Base-by-base conservation (phyloP, 1,139 yeast genomes). In the Groenewaldozyma auringiensis region DNA sequence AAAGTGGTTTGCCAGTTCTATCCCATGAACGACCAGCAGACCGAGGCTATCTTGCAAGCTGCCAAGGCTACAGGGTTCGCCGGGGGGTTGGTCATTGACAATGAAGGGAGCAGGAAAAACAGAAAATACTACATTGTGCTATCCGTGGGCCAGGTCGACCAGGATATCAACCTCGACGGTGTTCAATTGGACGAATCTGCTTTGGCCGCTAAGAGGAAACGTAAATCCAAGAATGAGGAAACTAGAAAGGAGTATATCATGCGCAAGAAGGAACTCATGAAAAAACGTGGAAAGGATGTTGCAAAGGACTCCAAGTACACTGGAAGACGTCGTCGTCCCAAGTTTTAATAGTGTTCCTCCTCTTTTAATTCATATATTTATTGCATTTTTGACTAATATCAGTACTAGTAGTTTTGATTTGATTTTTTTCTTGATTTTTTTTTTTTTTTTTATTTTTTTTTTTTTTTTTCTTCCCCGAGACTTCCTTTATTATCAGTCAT, bases 1-100 rank as follows among this genome's bases (percentile, higher is more conserved):
- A 92, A 92, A 64, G 94, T 89, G 54, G 96, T 86, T 18, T 96
- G 96, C 33, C 99, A 92, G 66, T 92, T 92, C 63, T 92, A 92
- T 65, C 99, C 99, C 9, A 80, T 82, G 64, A 84, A 87, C 63
- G 96, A 92, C 54, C 75, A 73, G 37, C 97, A 92, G 65, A 79
- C 83, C 6, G 84, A 86, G 48, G 74, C 78, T 42, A 87, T 92
- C 37, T 69, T 85, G 50, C 74, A 74, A 32, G 87, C 95, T 17
- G 97, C 98, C 3, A 89, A 88, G 63, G 81, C 85, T 3, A 85
- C 97, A 0, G 99, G 99, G 1, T 92, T 92, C 64, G 94, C 88
- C 45, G 97, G 98, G 58, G 99, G 99, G 52, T 71, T 92, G 53
- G 85, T 94, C 16, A 76, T 92, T 41, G 98, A 94, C 65, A 94